A percentile compares a stretch with the other conserved stretches of the same genome.
Conservation (phyloP, 768 basidiomycete species). For the Boletus pseudo-olivaceus region DNA sequence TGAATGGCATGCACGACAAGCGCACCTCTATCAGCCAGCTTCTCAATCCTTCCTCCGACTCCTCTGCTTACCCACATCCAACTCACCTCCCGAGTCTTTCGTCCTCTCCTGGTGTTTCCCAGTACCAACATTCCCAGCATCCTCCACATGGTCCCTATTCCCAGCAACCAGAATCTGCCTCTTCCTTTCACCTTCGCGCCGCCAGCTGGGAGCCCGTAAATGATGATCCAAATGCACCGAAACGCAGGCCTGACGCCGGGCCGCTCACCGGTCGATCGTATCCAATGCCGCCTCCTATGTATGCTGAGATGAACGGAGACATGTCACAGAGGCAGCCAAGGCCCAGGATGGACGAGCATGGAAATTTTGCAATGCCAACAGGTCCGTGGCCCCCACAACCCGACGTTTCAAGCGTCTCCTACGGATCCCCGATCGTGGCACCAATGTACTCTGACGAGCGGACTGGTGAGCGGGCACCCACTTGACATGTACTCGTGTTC, state of each 20-base stretch:
- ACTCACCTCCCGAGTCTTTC: slow-evolving; percentile 28
- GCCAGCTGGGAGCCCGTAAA: slow-evolving; percentile 52
- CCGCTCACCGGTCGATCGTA: slow-evolving; percentile 33
- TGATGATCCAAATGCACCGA: slow-evolving; percentile 35
- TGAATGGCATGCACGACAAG: slow-evolving; percentile 45
- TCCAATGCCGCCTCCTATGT: slow-evolving; percentile 32
- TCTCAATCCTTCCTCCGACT: slow-evolving; percentile 45
- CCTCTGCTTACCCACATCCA: slow-evolving; percentile 33
- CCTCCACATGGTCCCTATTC: slow-evolving; percentile 27
- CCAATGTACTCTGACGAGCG: slow-evolving; percentile 58
- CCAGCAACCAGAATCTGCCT: slow-evolving; percentile 26
- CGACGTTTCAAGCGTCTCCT: slow-evolving; percentile 35
- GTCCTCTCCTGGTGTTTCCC: slow-evolving; percentile 21
- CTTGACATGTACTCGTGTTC: slow-evolving; percentile 8
- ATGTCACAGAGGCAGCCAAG: slow-evolving; percentile 26
- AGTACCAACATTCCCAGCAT: slow-evolving; percentile 29
- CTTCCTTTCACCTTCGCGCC: slow-evolving; percentile 55
- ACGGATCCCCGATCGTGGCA: slow-evolving; percentile 41
- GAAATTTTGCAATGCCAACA: slow-evolving; percentile 27
- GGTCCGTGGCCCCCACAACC: slow-evolving; percentile 34
- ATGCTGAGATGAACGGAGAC: slow-evolving; percentile 34
- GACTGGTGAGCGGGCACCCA: slow-evolving; percentile 39
- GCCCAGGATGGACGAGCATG: slow-evolving; percentile 32
- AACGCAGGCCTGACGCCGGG: slow-evolving; percentile 35
- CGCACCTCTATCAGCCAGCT: slow-evolving; percentile 50